Conservation (phyloP, 192 early-diverging fungal species). For the Gaertneriomyces sp. region DNA sequence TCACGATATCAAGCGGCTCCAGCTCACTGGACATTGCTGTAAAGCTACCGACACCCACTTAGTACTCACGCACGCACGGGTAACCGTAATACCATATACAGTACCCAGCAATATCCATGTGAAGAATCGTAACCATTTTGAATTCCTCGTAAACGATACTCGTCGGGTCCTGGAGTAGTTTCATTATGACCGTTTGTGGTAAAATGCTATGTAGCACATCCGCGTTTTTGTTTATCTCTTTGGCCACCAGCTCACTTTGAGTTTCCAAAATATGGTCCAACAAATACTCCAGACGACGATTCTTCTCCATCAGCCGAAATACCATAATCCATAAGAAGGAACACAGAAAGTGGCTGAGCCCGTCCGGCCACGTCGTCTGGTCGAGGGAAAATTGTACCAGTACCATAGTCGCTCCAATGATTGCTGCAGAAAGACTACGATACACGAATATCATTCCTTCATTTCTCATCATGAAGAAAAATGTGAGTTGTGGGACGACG, state of each 20-base stretch:
- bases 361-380: conserved; percentile 24
- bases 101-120: conserved; percentile 54
- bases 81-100: neutral
- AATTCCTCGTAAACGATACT: conserved; percentile 48
- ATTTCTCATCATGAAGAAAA: conserved; percentile 28
- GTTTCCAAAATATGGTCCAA: conserved; percentile 40
- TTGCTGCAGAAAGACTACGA: neutral
- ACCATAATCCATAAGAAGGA: conserved; percentile 14
- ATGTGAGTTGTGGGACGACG: conserved; percentile 20
- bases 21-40: conserved; percentile 48
- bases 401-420: conserved; percentile 5
- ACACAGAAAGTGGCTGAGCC: conserved; percentile 7
- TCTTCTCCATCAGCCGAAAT: conserved; percentile 12
- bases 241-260: conserved; percentile 42
- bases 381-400: conserved; percentile 9
- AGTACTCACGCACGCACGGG: neutral
- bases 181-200: conserved; percentile 42
- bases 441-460: conserved; percentile 28
- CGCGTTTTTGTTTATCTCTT: conserved; percentile 41
- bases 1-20: conserved; percentile 46
- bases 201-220: conserved; percentile 42
- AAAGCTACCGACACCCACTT: conserved; percentile 31
- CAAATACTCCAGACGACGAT: conserved; percentile 27
- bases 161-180: conserved; percentile 37
- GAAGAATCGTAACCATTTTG: conserved; percentile 38